Evolutionary conservation across 345 rosid species (phyloP).

Genomic region (Iberis pinnata): DNA sequence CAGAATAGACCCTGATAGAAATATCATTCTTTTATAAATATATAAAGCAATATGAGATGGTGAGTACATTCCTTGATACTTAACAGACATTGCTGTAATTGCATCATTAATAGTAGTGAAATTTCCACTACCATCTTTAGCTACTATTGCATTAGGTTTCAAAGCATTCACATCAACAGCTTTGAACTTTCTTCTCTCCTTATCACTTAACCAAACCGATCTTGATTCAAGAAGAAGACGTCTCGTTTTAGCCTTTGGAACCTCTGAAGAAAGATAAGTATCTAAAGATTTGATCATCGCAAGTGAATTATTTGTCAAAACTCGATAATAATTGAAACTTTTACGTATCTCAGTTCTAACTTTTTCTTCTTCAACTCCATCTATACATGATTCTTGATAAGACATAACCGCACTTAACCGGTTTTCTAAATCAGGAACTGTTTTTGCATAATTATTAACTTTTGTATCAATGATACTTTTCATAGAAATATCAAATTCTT

Average conservation of each 20-base stretch:
- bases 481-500: slow-evolving; percentile 39
- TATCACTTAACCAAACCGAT: slow-evolving; percentile 51
- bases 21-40: too few relatives aligned
- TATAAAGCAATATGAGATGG: too few relatives aligned
- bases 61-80: slow-evolving; percentile 48
- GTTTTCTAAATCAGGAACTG: slow-evolving; percentile 39
- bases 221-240: slow-evolving; percentile 39
- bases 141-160: slow-evolving; percentile 55
- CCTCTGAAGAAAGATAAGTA: slow-evolving; percentile 20
- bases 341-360: slow-evolving; percentile 44
- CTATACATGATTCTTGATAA: slow-evolving; percentile 70
- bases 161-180: slow-evolving; percentile 28
- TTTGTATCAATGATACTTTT: slow-evolving; percentile 25
- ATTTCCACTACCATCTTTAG: slow-evolving; percentile 78
- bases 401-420: slow-evolving; percentile 83
- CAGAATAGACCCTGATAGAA: too few relatives aligned
- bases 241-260: slow-evolving; percentile 21
- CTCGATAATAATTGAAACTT: slow-evolving; percentile 35
- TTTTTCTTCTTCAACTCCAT: slow-evolving; percentile 71
- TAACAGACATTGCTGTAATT: slow-evolving; percentile 52
- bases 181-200: slow-evolving; percentile 57
- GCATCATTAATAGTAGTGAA: slow-evolving; percentile 63
- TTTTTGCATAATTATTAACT: slow-evolving; percentile 16
- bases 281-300: slow-evolving; percentile 47
- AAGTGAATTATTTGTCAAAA: slow-evolving; percentile 65